Base-by-base conservation (phyloP, 352 stramenopile species). In the Peronospora farinosa region DNA sequence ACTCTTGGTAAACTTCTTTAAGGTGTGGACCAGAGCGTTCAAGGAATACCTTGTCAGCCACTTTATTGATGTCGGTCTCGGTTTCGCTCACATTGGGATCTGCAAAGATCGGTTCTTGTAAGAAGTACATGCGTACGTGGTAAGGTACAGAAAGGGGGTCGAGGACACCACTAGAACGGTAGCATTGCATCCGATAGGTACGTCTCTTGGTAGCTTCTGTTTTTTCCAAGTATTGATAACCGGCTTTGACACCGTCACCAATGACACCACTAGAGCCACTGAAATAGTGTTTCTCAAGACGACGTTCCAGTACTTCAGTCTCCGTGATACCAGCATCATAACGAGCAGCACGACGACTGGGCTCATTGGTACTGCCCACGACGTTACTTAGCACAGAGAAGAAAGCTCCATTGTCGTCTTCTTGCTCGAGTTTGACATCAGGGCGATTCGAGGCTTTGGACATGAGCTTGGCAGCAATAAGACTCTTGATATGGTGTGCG, bases 111-210 rank as follows among this genome's bases (percentile, higher is more conserved):
- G 81, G 78, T 56, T 87, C 48, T 50, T 87, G 76, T 39, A 92
- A 46, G 56, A 92, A 92, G 61, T 92, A 92, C 69, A 92, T 84
- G 57, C 81, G 78, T 54, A 92, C 77, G 60, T 92, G 81, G 46
- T 78, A 89, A 3, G 80, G 80, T 47, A 92, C 77, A 11, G 72
- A 47, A n/a, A 65, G 50, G 3, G 78, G 54, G 58, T 92, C 80
- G n/a, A 92, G 55, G 57, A 92, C 74, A 28, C 80, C 80, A 45
- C 65, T 83, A 12, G 76, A 87, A 47, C 81, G 81, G 71, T 92
- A 92, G 77, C 81, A 92, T 56, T 92, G 81, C 54, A 92, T 75
- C 42, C 81, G 76, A 70, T 88, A 88, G 3, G 74, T 82, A 58
- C 69, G 74, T 41, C 55, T 51, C 64, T 89, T 86, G 32, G 60